Percentiles rank a stretch among this genome's conserved stretches.
Evolutionary conservation across 805 yeast species (phyloP).

Genomic region (Pichia pseudocactophila): DNA sequence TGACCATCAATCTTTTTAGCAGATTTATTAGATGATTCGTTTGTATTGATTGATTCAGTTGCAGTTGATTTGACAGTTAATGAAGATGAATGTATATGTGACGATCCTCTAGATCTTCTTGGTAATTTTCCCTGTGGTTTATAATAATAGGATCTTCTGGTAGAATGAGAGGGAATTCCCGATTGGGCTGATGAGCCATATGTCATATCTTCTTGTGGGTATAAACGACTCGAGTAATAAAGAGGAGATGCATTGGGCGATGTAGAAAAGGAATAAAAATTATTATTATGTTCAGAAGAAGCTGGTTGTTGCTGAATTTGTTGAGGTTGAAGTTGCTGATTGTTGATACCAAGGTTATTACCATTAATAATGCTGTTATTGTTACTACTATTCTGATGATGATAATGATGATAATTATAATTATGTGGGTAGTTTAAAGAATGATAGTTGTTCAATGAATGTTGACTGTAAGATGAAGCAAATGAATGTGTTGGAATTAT

Average conservation of each 20-base stretch:
- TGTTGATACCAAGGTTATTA: constrained; percentile 2
- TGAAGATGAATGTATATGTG: constrained; percentile 3
- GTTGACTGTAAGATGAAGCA: constrained; percentile 1
- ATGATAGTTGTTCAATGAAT: background rate
- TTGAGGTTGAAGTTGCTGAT: constrained; percentile 5
- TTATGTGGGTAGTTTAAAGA: background rate
- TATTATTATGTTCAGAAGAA: background rate
- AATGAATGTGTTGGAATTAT: constrained; percentile 3
- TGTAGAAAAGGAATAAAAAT: constrained; percentile 5
- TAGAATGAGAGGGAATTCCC: constrained; percentile 6
- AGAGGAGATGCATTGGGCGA: constrained; percentile 9
- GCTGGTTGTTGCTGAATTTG: constrained; percentile 4
- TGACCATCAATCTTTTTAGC: background rate
- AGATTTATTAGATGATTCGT: background rate
- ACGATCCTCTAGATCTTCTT: constrained; percentile 11
- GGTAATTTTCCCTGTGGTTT: constrained; percentile 14
- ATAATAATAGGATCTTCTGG: constrained; percentile 23
- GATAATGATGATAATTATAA: background rate
- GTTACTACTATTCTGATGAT: constrained; percentile 1
- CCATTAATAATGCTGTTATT: background rate
- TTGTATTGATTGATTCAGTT: background rate
- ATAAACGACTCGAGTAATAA: too few species aligned
- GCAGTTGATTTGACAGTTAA: background rate
- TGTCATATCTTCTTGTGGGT: too few species aligned
- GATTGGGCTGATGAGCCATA: too few species aligned